A percentile compares a stretch with the other conserved stretches of the same genome.
Evolutionary conservation across 2,329 filamentous ascomycete genomes (phyloP).

Genomic region (Talaromyces atroroseus): DNA sequence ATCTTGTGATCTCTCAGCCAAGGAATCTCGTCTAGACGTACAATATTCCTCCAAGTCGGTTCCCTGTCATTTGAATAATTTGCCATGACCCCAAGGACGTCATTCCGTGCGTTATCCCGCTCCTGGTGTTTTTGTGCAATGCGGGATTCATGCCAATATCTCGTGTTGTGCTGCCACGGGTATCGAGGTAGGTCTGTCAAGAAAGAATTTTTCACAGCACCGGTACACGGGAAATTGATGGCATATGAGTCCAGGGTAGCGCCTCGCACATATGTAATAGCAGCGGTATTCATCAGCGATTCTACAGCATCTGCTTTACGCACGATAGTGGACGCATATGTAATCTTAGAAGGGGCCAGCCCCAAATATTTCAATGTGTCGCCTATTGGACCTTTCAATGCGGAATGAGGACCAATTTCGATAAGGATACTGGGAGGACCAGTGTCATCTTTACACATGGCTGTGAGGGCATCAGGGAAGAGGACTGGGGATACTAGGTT

Average conservation of each 20-base stretch:
- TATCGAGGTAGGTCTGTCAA: slow-evolving; percentile 19
- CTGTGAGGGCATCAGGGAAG: slow-evolving; percentile 24
- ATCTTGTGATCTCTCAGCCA: slow-evolving; percentile 33
- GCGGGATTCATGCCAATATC: slow-evolving; percentile 19
- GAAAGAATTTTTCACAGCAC: slow-evolving; percentile 4
- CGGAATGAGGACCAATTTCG: slow-evolving; percentile 32
- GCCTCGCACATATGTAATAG: not conserved
- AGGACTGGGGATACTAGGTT: slow-evolving; percentile 33
- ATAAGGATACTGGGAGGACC: slow-evolving; percentile 5
- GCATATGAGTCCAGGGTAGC: slow-evolving; percentile 2
- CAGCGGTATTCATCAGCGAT: slow-evolving; percentile 6
- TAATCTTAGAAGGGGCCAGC: not conserved
- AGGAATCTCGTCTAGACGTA: slow-evolving; percentile 26
- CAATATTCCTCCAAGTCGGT: slow-evolving; percentile 27
- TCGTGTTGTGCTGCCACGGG: slow-evolving; percentile 18
- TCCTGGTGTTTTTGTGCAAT: slow-evolving; percentile 5
- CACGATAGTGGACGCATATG: slow-evolving; percentile 26
- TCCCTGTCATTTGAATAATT: slow-evolving; percentile 21
- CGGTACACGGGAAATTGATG: slow-evolving; percentile 8
- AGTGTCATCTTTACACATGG: slow-evolving; percentile 13
- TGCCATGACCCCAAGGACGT: slow-evolving; percentile 15
- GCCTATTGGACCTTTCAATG: slow-evolving; percentile 22
- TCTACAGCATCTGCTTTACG: slow-evolving; percentile 30
- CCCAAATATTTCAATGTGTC: slow-evolving; percentile 13
- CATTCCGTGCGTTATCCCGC: slow-evolving; percentile 7